Conservation (phyloP, 371 early-diverging fungal species). For the Apophysomyces ossiformis region DNA sequence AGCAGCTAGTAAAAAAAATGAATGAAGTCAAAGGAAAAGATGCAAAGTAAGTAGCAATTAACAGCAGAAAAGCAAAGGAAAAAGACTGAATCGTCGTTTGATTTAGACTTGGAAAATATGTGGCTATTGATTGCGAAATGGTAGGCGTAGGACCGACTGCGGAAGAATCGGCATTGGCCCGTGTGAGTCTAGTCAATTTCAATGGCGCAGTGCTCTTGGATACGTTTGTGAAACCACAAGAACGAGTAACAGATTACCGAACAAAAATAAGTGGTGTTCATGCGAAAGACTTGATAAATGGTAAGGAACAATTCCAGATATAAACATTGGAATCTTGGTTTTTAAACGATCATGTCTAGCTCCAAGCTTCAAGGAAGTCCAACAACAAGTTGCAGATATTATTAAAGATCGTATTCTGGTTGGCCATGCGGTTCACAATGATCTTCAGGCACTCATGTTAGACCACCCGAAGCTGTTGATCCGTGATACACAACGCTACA, state of each 20-base stretch:
- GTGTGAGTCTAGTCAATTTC: conserved; percentile 93
- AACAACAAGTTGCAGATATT: conserved; percentile 75
- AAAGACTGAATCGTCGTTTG: background rate
- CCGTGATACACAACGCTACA: conserved; percentile 86
- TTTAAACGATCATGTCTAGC: conserved; percentile 39
- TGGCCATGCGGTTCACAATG: conserved; percentile 91
- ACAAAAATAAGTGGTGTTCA: conserved; percentile 93
- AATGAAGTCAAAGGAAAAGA: conserved; percentile 42
- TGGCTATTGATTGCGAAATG: conserved; percentile 99
- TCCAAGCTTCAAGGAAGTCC: conserved; percentile 75
- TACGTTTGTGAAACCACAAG: conserved; percentile 80
- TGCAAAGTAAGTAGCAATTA: conserved; percentile 40
- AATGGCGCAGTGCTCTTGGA: conserved; percentile 89
- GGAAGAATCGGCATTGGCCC: conserved; percentile 78
- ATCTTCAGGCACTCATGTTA: conserved; percentile 79
- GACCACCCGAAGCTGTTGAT: conserved; percentile 78
- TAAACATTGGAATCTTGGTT: background rate
- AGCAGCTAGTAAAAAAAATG: conserved; percentile 39
- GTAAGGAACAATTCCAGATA: conserved; percentile 29
- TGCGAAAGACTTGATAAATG: conserved; percentile 69
- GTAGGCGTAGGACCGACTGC: conserved; percentile 95
- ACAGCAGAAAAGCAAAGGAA: background rate
- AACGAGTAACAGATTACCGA: conserved; percentile 91
- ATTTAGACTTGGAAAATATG: conserved; percentile 72
- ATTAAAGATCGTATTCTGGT: conserved; percentile 85